Conservation (phyloP, 208 protist species). For the Leishmania martiniquensis region DNA sequence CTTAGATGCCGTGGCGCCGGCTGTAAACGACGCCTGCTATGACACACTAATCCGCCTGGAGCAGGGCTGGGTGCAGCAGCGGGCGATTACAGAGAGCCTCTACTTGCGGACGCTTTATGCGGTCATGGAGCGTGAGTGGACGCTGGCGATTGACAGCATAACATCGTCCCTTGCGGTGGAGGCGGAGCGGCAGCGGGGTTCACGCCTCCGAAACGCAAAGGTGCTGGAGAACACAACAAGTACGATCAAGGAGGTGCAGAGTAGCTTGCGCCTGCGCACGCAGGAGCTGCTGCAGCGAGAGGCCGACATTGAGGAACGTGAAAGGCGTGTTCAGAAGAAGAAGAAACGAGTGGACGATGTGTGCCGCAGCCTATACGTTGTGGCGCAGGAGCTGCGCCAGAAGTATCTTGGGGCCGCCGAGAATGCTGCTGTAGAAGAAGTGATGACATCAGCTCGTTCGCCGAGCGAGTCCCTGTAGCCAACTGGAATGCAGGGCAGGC, state of each 20-base stretch:
- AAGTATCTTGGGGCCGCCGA: slow-evolving; percentile 13
- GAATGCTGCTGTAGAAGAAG: slow-evolving; percentile 2
- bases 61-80: slow-evolving; percentile 21
- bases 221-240: slow-evolving; percentile 60
- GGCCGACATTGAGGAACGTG: slow-evolving; percentile 15
- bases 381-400: slow-evolving; percentile 39
- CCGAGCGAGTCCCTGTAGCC: slow-evolving; percentile 13
- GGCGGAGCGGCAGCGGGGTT: slow-evolving; percentile 31
- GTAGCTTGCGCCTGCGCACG: slow-evolving; percentile 36
- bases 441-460: slow-evolving; percentile 7
- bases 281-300: slow-evolving; percentile 27
- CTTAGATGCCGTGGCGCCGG: neutral
- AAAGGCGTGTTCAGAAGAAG: slow-evolving; percentile 17
- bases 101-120: slow-evolving; percentile 24
- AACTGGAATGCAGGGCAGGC: neutral
- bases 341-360: slow-evolving; percentile 22
- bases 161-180: slow-evolving; percentile 10
- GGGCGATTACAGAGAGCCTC: slow-evolving; percentile 10
- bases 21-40: neutral
- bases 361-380: slow-evolving; percentile 36
- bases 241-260: slow-evolving; percentile 54
- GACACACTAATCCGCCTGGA: neutral
- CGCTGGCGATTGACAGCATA: neutral
- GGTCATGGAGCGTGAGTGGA: slow-evolving; percentile 18
- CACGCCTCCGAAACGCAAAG: slow-evolving; percentile 37